A percentile compares a stretch with the other conserved stretches of the same genome.
These are phyloP conservation scores for Piloderma croceum DNA, from an alignment of 768 basidiomycete genomes.

Conservation along the genomic window DNA sequence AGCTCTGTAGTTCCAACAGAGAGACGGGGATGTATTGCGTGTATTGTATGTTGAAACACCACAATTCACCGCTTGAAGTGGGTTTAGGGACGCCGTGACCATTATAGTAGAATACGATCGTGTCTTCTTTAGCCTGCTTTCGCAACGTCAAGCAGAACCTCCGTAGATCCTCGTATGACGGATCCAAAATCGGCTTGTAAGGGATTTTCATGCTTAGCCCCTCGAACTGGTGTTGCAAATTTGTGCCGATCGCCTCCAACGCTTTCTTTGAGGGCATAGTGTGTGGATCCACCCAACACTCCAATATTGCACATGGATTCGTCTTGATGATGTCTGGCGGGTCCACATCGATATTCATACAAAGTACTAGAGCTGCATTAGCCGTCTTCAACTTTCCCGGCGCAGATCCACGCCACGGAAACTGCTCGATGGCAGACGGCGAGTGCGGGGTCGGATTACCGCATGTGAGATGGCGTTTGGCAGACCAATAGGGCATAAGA, in stretches of 20 bases:
- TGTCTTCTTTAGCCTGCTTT: conserved; percentile 87
- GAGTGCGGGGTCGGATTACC: conserved; percentile 77
- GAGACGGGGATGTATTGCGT: conserved; percentile 99
- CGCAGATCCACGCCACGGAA: conserved; percentile 74
- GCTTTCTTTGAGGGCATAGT: conserved; percentile 91
- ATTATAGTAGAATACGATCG: conserved; percentile 95
- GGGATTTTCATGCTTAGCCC: conserved; percentile 89
- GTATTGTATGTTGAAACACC: conserved; percentile 97
- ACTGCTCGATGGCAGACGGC: conserved; percentile 57
- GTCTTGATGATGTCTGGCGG: conserved; percentile 98
- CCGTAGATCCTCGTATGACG: conserved; percentile 89
- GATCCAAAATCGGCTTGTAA: conserved; percentile 93
- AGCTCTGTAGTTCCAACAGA: conserved; percentile 85
- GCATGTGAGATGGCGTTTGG: conserved; percentile 86
- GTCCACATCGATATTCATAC: conserved; percentile 95
- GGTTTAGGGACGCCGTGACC: conserved; percentile 98
- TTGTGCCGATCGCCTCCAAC: conserved; percentile 86
- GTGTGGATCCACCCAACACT: conserved; percentile 97
- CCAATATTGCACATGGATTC: conserved; percentile 88
- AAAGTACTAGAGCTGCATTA: conserved; percentile 83
- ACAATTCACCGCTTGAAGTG: conserved; percentile 90
- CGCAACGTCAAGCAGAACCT: conserved; percentile 80
- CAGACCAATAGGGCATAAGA: conserved; percentile 76
- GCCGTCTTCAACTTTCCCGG: conserved; percentile 88
- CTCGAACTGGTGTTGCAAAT: conserved; percentile 93